Evolutionary conservation across 1,284 basidiomycete species (phyloP).

Genomic region (Ganoderma boninense): DNA sequence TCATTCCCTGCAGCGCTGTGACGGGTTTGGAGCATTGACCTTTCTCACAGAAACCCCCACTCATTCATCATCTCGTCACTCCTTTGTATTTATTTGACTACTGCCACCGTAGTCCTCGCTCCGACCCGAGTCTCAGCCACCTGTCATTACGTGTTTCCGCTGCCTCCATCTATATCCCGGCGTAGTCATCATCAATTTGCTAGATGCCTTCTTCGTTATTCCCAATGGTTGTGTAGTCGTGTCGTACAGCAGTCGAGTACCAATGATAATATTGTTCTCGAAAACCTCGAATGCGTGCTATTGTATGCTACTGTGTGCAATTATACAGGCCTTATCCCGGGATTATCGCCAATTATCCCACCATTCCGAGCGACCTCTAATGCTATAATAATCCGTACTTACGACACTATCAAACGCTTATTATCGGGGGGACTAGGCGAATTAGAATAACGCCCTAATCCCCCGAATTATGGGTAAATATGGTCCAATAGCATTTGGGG

Average conservation of each 20-base stretch:
- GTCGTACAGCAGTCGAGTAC: not conserved
- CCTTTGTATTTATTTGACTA: not conserved
- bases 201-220: not conserved
- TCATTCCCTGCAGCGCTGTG: not conserved
- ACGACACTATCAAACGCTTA: not conserved
- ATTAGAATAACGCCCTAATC: not conserved
- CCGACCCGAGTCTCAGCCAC: not conserved
- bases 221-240: not conserved
- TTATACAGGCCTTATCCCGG: not conserved
- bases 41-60: not conserved
- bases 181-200: not conserved
- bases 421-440: conserved; percentile 1
- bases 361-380: not conserved
- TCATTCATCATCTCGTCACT: not conserved
- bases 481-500: not conserved
- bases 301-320: not conserved
- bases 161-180: not conserved
- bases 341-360: not conserved
- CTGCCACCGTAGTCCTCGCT: not conserved
- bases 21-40: not conserved
- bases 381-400: not conserved
- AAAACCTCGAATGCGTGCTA: conserved; percentile 1
- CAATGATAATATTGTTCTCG: not conserved
- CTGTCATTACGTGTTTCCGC: not conserved
- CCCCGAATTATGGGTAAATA: not conserved